Evolutionary conservation across 257 asterid genomes (phyloP).

Genomic region (Nicotiana knightiana): DNA sequence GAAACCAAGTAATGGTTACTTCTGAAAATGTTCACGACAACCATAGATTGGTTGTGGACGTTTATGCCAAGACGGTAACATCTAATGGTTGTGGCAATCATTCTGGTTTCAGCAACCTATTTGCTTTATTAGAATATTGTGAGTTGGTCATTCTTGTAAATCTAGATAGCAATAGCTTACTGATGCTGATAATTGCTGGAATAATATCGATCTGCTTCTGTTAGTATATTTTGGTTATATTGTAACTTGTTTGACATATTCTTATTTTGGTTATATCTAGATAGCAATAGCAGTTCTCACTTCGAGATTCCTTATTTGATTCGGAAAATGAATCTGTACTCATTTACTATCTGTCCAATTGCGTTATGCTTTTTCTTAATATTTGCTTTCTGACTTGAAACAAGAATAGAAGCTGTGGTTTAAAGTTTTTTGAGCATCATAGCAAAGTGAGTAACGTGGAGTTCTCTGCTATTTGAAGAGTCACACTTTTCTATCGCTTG

Average conservation of each 20-base stretch:
- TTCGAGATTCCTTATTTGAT: not conserved
- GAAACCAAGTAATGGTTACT: not conserved
- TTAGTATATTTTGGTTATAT: not conserved
- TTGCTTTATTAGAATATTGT: not conserved
- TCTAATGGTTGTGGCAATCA: not conserved
- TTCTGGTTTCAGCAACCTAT: not conserved
- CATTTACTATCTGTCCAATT: not conserved
- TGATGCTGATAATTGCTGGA: not conserved
- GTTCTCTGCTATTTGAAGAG: not conserved
- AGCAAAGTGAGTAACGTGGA: not conserved
- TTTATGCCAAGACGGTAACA: not conserved
- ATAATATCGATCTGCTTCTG: not conserved
- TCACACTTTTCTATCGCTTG: not conserved
- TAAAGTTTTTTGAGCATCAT: not conserved
- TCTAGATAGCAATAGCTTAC: not conserved
- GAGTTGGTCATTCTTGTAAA: not conserved
- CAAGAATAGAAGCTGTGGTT: not conserved
- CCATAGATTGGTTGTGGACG: not conserved
- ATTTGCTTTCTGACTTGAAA: not conserved
- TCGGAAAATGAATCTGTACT: not conserved
- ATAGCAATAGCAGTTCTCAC: no score
- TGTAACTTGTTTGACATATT: no score
- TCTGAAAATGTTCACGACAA: not conserved
- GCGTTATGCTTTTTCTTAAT: not conserved
- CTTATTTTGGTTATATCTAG: no score